Evolutionary conservation across 805 yeast genomes (phyloP), one percentile per base, ranked within the genome.

Genomic region (Brettanomyces anomalus): DNA sequence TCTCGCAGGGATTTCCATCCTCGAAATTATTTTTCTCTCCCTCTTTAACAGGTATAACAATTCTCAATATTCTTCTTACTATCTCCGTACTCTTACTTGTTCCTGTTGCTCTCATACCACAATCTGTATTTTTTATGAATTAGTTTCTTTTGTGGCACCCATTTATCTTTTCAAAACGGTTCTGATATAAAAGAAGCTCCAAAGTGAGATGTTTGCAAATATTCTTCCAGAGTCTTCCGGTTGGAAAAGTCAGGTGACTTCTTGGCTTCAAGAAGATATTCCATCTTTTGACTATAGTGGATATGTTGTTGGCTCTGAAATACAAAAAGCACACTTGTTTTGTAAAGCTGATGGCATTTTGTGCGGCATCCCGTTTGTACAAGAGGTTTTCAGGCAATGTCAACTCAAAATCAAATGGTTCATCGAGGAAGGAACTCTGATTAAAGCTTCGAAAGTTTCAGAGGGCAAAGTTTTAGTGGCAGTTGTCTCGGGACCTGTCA

Each of bases 251-350:
- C 81, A 80, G 46, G 77, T 90, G 47, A 77, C 87, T 8, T 70
- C 66, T 36, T 89, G 86, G 81, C 67, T 89, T 13, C 68, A 75
- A 4, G 97, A 89, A 56, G 97, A 89, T 54, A 90, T 85, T 14
- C 97, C 97, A 1, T 78, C 94, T 0, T 90, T 90, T 54, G 97
- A 89, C 60, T 84, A 81, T 54, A 97, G 97, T 30, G 97, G 96
- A 2, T 86, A 67, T 54, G 97, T 90, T 2, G 97, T 90, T n/a
- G 97, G 97, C 11, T 72, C 73, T 42, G 80, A 72, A 36, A 51
- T 52, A 3, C 83, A 85, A 54, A 68, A 78, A 3, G 97, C 95
- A 2, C 77, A 85, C 2, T 67, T 89, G 36, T 82, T 75, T 64
- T 84, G 94, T 70, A 89, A 89, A 62, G 81, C 81, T 46, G 67